phyloP scores from a whole-genome alignment of 306 rosid species.

The Dicorynia guianensis region DNA sequence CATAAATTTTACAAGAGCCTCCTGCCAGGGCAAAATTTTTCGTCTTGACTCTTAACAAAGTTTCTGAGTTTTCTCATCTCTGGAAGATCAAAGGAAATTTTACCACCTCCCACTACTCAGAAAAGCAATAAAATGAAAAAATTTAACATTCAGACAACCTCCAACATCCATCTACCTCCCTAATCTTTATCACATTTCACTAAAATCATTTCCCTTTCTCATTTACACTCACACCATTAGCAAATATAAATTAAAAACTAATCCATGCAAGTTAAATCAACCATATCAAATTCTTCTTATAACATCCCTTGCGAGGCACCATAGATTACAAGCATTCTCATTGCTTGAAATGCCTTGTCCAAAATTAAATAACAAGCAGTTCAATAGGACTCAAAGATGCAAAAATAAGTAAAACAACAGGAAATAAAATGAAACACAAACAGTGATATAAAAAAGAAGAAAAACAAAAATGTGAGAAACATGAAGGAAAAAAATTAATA shows the following conservation, averaged over 20 bases:
- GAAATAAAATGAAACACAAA: conserved; percentile 8
- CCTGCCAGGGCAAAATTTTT: no score
- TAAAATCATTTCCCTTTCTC: background rate
- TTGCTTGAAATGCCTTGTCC: background rate
- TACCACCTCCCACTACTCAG: no score
- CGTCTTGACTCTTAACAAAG: no score
- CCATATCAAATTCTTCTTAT: background rate
- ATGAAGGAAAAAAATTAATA: background rate
- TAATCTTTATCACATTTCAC: background rate
- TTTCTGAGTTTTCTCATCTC: no score
- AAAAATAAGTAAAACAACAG: conserved; percentile 1
- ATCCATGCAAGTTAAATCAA: background rate
- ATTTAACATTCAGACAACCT: no score
- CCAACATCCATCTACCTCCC: no score
- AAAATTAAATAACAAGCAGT: background rate
- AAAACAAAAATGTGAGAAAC: conserved; percentile 2
- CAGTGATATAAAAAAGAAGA: conserved; percentile 20
- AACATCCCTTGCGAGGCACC: background rate
- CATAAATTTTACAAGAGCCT: no score
- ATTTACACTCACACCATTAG: background rate
- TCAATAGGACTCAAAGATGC: conserved; percentile 3
- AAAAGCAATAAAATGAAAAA: no score
- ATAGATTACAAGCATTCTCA: background rate
- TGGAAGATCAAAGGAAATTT: no score
- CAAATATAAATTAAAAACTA: no score